phyloP scores from a whole-genome alignment of 129 eudicot genomes.

The Chrysanthemum lavandulifolium region DNA sequence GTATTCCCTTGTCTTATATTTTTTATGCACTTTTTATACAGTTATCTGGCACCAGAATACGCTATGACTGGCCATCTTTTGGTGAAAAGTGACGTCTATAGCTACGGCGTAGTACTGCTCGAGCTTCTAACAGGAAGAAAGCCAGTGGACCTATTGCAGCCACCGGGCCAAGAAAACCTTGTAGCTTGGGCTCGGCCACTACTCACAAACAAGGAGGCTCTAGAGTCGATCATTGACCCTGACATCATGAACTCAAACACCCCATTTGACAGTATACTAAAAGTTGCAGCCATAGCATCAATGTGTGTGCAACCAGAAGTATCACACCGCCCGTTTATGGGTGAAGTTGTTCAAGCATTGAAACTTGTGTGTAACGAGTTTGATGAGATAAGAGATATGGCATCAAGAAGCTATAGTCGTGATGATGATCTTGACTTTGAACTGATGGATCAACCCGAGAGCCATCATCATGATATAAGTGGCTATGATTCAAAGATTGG shows the following conservation, averaged over 20 bases:
- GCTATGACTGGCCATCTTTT: slow-evolving; percentile 99
- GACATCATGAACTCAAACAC: slow-evolving; percentile 36
- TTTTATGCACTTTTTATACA: slow-evolving; percentile 21
- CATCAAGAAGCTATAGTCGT: slow-evolving; percentile 39
- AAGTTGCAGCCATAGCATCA: slow-evolving; percentile 93
- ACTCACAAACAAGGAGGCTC: slow-evolving; percentile 63
- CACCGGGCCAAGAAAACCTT: slow-evolving; percentile 93
- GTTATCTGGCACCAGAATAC: slow-evolving; percentile 95
- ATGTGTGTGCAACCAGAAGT: slow-evolving; percentile 99
- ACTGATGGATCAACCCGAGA: slow-evolving; percentile 35
- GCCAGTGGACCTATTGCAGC: slow-evolving; percentile 87
- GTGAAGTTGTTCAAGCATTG: slow-evolving; percentile 96
- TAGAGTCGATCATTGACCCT: slow-evolving; percentile 59
- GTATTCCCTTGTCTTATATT: too few species aligned
- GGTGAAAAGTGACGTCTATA: slow-evolving; percentile 94
- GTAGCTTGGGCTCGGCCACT: slow-evolving; percentile 95
- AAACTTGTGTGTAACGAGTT: slow-evolving; percentile 87
- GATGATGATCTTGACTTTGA: slow-evolving; percentile 45
- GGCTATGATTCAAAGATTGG: slow-evolving; percentile 40
- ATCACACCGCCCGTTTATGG: slow-evolving; percentile 98
- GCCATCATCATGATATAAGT: slow-evolving; percentile 17
- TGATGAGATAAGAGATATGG: slow-evolving; percentile 54
- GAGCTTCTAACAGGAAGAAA: slow-evolving; percentile 94
- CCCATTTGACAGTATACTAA: slow-evolving; percentile 63
- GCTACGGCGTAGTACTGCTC: slow-evolving; percentile 97